These are phyloP conservation scores for Fusarium oxysporum DNA, from an alignment of 2,329 filamentous ascomycete genomes.

Conservation along the genomic window DNA sequence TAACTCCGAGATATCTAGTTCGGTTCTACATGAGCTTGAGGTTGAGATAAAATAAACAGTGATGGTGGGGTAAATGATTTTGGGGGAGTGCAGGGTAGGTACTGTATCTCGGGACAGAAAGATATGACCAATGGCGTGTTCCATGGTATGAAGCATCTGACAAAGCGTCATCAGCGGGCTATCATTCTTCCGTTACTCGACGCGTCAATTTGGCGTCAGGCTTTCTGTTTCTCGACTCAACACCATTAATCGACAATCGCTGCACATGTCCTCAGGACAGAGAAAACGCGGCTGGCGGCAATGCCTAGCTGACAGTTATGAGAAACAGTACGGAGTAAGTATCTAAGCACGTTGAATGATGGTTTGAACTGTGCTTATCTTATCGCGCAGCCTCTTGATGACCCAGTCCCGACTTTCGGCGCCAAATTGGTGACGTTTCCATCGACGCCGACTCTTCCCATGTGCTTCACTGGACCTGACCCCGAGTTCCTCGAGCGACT, in stretches of 20 bases:
- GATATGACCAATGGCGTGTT: background rate
- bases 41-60: background rate
- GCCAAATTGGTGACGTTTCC: background rate
- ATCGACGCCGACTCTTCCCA: background rate
- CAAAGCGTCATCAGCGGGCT: background rate
- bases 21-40: background rate
- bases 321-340: rapidly evolving
- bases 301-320: background rate
- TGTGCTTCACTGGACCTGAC: background rate
- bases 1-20: too few species aligned
- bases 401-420: background rate
- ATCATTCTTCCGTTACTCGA: background rate
- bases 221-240: rapidly evolving
- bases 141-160: rapidly evolving
- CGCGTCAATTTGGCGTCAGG: background rate
- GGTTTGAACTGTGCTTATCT: rapidly evolving
- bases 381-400: background rate
- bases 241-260: rapidly evolving
- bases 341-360: too few species aligned
- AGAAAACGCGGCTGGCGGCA: background rate
- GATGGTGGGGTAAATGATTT: background rate
- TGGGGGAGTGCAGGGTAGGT: background rate
- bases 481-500: background rate
- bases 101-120: too few species aligned
- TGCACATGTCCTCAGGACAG: background rate